A percentile compares a stretch with the other conserved stretches of the same genome.
Evolutionary conservation across 2,329 filamentous ascomycete genomes (phyloP).

Genomic region (Diaporthe eres): DNA sequence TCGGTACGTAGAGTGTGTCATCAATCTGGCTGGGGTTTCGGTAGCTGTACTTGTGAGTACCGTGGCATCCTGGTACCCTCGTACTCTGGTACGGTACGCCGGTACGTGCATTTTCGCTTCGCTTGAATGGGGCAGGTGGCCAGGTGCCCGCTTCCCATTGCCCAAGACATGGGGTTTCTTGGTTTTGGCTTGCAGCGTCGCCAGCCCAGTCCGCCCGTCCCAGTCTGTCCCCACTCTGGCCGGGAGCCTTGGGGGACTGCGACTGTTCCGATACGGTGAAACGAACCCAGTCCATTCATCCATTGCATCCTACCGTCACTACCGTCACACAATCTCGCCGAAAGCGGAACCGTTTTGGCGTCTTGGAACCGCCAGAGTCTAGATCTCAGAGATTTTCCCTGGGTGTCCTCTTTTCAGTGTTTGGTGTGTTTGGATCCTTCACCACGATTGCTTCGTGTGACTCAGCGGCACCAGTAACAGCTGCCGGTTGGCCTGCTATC

Average conservation of each 20-base stretch:
- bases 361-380: slow-evolving; percentile 23
- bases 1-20: neutral
- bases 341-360: slow-evolving; percentile 32
- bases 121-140: slow-evolving; percentile 20
- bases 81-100: slow-evolving; percentile 26
- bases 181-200: slow-evolving; percentile 1
- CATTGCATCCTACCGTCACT: slow-evolving; percentile 19
- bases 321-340: slow-evolving; percentile 33
- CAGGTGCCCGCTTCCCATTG: slow-evolving; percentile 28
- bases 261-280: slow-evolving; percentile 34
- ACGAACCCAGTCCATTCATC: slow-evolving; percentile 11
- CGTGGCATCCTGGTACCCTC: neutral
- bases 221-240: slow-evolving; percentile 7
- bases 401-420: neutral
- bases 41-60: neutral
- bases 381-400: slow-evolving; percentile 27
- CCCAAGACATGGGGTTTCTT: slow-evolving; percentile 24
- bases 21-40: too few relatives aligned
- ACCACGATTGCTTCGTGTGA: slow-evolving; percentile 27
- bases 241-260: slow-evolving; percentile 7
- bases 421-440: slow-evolving; percentile 18
- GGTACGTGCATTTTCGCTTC: slow-evolving; percentile 26
- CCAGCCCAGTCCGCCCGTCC: neutral
- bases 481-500: slow-evolving; percentile 17
- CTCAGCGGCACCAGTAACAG: slow-evolving; percentile 13